Conservation (phyloP, 2,329 filamentous ascomycete genomes). For the Mycosphaerelloides madeirae region DNA sequence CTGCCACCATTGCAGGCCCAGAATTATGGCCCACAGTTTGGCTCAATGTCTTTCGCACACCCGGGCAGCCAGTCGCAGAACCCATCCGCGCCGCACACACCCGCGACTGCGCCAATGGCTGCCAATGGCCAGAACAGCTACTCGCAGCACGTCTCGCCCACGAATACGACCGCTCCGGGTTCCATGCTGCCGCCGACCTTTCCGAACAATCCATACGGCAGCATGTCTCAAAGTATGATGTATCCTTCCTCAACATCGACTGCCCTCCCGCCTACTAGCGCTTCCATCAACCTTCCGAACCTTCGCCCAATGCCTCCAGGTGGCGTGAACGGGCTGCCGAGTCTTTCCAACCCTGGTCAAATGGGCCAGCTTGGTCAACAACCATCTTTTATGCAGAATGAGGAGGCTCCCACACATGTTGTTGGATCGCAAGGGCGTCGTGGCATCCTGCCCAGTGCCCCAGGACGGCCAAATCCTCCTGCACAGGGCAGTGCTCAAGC, state of each 20-base stretch:
- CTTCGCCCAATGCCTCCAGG: constrained; percentile 39
- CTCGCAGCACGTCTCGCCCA: constrained; percentile 29
- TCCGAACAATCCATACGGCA: constrained; percentile 25
- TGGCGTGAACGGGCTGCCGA: constrained; percentile 36
- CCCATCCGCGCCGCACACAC: constrained; percentile 33
- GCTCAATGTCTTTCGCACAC: constrained; percentile 31
- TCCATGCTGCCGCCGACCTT: constrained; percentile 34
- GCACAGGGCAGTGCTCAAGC: constrained; percentile 55
- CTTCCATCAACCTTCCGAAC: constrained; percentile 34
- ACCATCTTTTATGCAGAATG: constrained; percentile 33
- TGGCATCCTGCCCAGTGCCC: constrained; percentile 85
- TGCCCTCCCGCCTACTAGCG: constrained; percentile 21
- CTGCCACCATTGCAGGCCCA: constrained; percentile 33
- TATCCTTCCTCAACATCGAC: constrained; percentile 32
- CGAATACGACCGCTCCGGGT: constrained; percentile 20
- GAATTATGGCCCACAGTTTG: constrained; percentile 33
- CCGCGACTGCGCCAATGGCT: constrained; percentile 28
- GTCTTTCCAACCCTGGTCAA: constrained; percentile 29
- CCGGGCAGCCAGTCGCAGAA: constrained; percentile 30
- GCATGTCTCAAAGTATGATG: constrained; percentile 27
- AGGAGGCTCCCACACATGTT: constrained; percentile 70
- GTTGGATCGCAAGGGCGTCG: constrained; percentile 91
- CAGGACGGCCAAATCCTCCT: constrained; percentile 74
- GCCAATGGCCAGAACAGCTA: constrained; percentile 26
- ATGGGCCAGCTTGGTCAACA: constrained; percentile 29